These are phyloP conservation scores for Chlamydomonas sp. DNA, from an alignment of 139 green algal species.

Conservation along the genomic window DNA sequence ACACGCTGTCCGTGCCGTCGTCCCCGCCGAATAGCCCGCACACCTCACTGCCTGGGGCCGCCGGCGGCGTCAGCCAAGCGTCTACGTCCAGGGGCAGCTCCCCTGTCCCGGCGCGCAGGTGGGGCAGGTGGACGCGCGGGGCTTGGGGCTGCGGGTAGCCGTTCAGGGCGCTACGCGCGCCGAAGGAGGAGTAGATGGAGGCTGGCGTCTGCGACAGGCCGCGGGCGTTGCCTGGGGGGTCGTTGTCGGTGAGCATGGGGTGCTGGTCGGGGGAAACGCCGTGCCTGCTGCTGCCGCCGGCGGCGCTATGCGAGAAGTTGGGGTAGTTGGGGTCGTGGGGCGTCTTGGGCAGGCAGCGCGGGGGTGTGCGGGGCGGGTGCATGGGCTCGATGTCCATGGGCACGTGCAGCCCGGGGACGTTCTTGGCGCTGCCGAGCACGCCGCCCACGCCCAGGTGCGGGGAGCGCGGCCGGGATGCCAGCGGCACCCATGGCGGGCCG, in stretches of 20 bases:
- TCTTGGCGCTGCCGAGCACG: conserved; percentile 11
- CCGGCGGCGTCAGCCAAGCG: conserved; percentile 6
- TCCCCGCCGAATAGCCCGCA: conserved; percentile 28
- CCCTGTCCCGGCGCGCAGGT: conserved; percentile 10
- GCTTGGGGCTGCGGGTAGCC: no score
- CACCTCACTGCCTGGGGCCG: conserved; percentile 3
- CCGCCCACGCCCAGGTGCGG: conserved; percentile 34
- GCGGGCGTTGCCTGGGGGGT: no score
- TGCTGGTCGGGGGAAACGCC: no score
- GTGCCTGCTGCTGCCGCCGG: no score
- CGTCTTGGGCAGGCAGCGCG: no score
- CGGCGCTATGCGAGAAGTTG: no score
- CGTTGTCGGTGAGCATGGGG: no score
- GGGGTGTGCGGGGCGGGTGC: not conserved
- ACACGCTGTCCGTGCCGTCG: conserved; percentile 22
- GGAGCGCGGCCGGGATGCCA: not conserved
- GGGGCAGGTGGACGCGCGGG: not conserved
- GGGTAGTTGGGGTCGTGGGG: no score
- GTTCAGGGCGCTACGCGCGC: no score
- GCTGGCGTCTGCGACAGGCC: no score
- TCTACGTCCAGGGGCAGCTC: conserved; percentile 18
- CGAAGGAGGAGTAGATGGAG: no score
- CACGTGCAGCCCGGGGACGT: conserved; percentile 11
- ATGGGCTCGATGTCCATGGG: conserved; percentile 21
- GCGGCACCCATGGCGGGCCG: conserved; percentile 9